phyloP scores from a whole-genome alignment of 2,329 filamentous ascomycete genomes.

The Furcasterigmium furcatum region DNA sequence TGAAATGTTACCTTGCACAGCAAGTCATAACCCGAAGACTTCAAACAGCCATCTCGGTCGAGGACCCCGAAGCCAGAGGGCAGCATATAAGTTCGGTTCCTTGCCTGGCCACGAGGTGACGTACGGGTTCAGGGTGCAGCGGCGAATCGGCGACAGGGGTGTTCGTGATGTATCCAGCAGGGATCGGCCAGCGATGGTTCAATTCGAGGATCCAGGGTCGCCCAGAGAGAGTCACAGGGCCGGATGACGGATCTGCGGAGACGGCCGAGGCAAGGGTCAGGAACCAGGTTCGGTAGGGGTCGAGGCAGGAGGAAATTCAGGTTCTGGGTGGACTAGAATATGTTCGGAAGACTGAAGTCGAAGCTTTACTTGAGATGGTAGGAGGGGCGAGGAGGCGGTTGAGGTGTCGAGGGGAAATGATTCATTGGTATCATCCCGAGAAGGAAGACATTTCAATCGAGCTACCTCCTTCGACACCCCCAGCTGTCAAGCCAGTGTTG shows the following conservation, averaged over 20 bases:
- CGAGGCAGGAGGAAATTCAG: no score
- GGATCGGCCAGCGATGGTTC: background rate
- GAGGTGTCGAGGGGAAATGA: no score
- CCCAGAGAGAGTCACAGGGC: background rate
- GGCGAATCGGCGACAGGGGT: background rate
- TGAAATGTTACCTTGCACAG: background rate
- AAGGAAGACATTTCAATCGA: no score
- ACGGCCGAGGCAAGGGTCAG: background rate
- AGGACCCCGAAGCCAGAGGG: background rate
- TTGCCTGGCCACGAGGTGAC: background rate
- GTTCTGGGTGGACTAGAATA: no score
- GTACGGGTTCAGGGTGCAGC: background rate
- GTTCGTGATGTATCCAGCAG: background rate
- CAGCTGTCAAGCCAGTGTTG: no score
- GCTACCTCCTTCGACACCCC: no score
- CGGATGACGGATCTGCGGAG: background rate
- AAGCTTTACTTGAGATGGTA: no score
- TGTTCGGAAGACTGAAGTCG: no score
- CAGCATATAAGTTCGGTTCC: background rate
- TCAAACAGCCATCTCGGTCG: background rate
- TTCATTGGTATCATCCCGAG: no score
- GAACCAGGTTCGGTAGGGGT: background rate
- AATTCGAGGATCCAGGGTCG: background rate
- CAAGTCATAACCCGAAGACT: background rate
- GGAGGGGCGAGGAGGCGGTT: no score